A percentile compares a stretch with the other conserved stretches of the same genome.
Evolutionary conservation across 1,284 basidiomycete species (phyloP).

Genomic region (Trametes sp.): DNA sequence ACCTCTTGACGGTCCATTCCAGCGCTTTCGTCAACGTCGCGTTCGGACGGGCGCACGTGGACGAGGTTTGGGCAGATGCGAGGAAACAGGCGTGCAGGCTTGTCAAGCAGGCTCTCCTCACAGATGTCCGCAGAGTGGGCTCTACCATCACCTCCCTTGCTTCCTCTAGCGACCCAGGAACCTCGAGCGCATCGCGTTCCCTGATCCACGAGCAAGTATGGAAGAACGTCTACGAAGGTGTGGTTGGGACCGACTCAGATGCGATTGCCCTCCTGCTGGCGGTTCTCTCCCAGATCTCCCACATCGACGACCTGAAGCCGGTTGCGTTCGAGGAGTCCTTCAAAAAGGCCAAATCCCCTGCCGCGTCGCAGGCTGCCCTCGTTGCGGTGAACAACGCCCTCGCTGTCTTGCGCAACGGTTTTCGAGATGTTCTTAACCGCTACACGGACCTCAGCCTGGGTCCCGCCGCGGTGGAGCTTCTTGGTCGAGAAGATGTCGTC

Average conservation of each 20-base stretch:
- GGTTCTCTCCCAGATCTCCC: slow-evolving; percentile 64
- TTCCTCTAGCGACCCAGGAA: slow-evolving; percentile 3
- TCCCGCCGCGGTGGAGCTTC: slow-evolving; percentile 56
- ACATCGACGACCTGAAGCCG: slow-evolving; percentile 69
- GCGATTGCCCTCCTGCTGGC: slow-evolving; percentile 65
- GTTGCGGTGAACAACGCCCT: slow-evolving; percentile 67
- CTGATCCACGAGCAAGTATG: slow-evolving; percentile 68
- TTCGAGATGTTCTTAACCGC: slow-evolving; percentile 66
- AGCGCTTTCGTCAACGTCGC: slow-evolving; percentile 67
- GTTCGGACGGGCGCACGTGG: slow-evolving; percentile 55
- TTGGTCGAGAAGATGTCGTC: slow-evolving; percentile 59
- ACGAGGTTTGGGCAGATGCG: slow-evolving; percentile 58
- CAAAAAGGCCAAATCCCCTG: slow-evolving; percentile 39
- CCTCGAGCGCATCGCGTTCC: background rate
- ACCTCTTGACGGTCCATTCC: slow-evolving; percentile 63
- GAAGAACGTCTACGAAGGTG: slow-evolving; percentile 66
- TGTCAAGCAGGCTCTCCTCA: slow-evolving; percentile 50
- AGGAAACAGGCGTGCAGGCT: slow-evolving; percentile 57
- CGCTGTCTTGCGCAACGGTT: slow-evolving; percentile 62
- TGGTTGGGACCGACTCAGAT: slow-evolving; percentile 64
- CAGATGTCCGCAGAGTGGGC: slow-evolving; percentile 53
- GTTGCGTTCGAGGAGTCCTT: slow-evolving; percentile 55
- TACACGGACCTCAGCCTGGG: slow-evolving; percentile 67
- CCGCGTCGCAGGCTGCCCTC: slow-evolving; percentile 44
- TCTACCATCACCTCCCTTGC: slow-evolving; percentile 47